Base-by-base conservation (phyloP, 176 grass and related monocot species). In the Themeda triandra region DNA sequence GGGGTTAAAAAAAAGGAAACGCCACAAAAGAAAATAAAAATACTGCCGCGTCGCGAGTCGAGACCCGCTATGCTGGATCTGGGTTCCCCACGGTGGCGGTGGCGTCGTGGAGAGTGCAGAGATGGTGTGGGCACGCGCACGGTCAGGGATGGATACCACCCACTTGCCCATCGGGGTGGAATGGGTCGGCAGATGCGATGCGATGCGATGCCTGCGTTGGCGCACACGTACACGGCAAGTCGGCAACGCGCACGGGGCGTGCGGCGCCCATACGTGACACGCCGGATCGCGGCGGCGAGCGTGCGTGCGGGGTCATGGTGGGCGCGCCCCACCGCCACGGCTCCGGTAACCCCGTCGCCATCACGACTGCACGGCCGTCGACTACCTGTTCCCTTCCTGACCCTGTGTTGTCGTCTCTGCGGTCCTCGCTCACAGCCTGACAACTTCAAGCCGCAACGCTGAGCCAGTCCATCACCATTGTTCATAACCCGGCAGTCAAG, bases 11-110 rank as follows among this genome's bases (percentile, higher is more conserved):
- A 36, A n/a, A 10, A 10, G 6, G 51, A 21, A 54, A 53, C 49
- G 1, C 49, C 17, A 0, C 6, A 53, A 29, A 30, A 5, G 1
- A 10, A 8, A 73, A 5, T 1, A 8, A 73, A 5, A 0, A 6
- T 48, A 48, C 17, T 2, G 9, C 71, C 46, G 21, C 30, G 48
- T 59, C 56, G 56, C 56, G 23, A 24, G 53, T 18, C 30, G 63
- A 10, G 84, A 73, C 58, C 62, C 42, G 69, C 25, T 45, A 87
- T 40, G 11, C 31, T 69, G 62, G 85, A 75, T 81, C 77, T 56
- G 12, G 56, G 48, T 31, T 17, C 46, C 73, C 63, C 13, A 40
- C 15, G 66, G 25, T 5, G 63, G 66, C 15, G 66, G 25, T 5
- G 63, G 66, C 45, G 65, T 56, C 41, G 78, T 37, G 44, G 29